These are phyloP conservation scores for Leishmania martiniquensis DNA, from an alignment of 208 protist genomes.

Conservation along the genomic window DNA sequence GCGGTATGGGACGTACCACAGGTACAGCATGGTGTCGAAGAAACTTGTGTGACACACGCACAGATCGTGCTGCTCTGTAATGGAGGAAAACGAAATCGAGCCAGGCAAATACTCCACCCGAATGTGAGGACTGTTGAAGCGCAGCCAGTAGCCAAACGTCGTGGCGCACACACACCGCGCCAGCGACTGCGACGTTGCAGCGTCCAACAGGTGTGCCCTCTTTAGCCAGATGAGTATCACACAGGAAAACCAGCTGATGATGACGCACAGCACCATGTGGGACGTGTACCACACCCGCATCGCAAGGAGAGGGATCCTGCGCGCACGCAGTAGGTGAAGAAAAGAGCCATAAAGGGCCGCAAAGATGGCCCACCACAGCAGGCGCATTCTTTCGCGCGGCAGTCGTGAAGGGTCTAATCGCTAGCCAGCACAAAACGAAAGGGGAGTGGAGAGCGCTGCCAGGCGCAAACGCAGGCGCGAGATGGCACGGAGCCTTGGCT, in stretches of 20 bases:
- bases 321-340: constrained; percentile 47
- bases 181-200: constrained; percentile 35
- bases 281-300: constrained; percentile 68
- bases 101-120: constrained; percentile 59
- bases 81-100: constrained; percentile 52
- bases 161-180: constrained; percentile 42
- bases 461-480: neutral
- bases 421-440: neutral
- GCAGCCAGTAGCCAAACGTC: constrained; percentile 53
- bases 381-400: neutral
- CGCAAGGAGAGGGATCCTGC: constrained; percentile 51
- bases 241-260: constrained; percentile 36
- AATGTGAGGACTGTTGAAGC: constrained; percentile 63
- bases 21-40: constrained; percentile 83
- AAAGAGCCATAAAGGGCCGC: constrained; percentile 48
- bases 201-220: constrained; percentile 29
- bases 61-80: constrained; percentile 58
- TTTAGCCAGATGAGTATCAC: constrained; percentile 27
- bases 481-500: too few species aligned
- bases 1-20: constrained; percentile 51
- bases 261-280: constrained; percentile 46
- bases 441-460: neutral
- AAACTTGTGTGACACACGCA: constrained; percentile 88
- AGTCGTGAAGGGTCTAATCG: neutral
- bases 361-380: constrained; percentile 11